Base-by-base conservation (phyloP, 257 asterid genomes). In the Prunella vulgaris region DNA sequence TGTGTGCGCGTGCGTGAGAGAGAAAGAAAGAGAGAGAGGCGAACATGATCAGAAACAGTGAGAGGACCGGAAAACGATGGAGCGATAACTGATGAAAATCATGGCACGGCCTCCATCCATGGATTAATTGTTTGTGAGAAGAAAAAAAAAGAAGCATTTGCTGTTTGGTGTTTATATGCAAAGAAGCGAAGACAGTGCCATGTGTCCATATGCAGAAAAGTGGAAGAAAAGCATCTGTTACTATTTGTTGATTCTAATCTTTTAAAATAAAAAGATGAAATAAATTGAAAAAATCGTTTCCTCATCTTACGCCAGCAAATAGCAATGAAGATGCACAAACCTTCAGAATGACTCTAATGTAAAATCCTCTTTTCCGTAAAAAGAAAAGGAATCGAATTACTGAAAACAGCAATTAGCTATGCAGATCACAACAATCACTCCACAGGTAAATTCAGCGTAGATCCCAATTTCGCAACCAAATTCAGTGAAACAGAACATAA, bases 61-160 rank as follows among this genome's bases (percentile, higher is more conserved):
- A 20, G 40, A 51, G 27, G n/a, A n/a, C n/a, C 44, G 35, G 66
- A 72, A 37, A 77, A 52, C 22, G 62, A 70, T 56, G 69, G 51
- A 21, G 9, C 5, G 67, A 63, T 38, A 49, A 53, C 28, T 58
- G 73, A 77, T 71, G 77, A 71, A 66, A 66, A 44, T 38, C 77
- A 71, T 66, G 74, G 60, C 70, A 71, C 76, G 14, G 73, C 65
- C 35, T 53, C 66, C 61, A 25, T 57, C 76, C 28, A 25, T 25
- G 42, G 65, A 56, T 54, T 65, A 66, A 69, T 44, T 53, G 5
- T 48, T n/a, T n/a, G n/a, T n/a, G n/a, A n/a, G n/a, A n/a, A n/a
- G n/a, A n/a, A n/a, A n/a, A n/a, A 42, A 27, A 25, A 66, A 75
- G 53, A 53, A 63, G 60, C 40, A 38, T 53, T 49, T 66, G 21